Base-by-base conservation (phyloP, 2,329 filamentous ascomycete genomes). In the Fusarium sulawesiense region DNA sequence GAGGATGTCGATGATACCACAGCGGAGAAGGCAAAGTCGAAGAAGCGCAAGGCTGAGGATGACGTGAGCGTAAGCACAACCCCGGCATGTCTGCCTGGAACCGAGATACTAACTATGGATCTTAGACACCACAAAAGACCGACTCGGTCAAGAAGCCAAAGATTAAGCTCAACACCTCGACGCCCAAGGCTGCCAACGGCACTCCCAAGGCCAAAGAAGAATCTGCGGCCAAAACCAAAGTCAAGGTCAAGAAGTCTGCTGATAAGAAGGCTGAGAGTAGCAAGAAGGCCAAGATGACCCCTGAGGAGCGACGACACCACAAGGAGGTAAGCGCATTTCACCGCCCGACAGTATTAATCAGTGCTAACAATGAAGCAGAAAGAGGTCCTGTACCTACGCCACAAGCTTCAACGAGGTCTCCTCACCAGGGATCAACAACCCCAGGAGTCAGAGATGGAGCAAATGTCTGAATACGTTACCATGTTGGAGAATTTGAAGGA, bases 351-450 rank as follows among this genome's bases (percentile, higher is more conserved):
- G 14, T 12, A n/a, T 20, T 10, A 18, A 34, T 37, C 4, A 40
- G 30, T 21, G 54, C 81, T 86, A 75, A 87, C 68, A 54, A 57
- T 7, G 41, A 32, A 57, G 49, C 71, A 92, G 86, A 91, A 89
- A 72, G 90, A 92, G 73, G 93, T 99, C n/a, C 84, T 98, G 32
- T 98, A 97, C 80, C 87, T 98, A 41, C 92, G 96, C 69, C 95
- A 99, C 82, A 93, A 94, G 79, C 89, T 99, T 34, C 96, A 99
- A 78, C 97, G 97, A 79, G 94, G 94, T 1, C 94, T 99, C 75
- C 86, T 99, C 45, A 92, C 92, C 23, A 89, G 92, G 63, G 94
- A 97, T 71, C 88, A 92, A 73, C 88, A 91, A 50, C 94, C 95
- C n/a, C 92, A 94, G 80, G 92, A 93, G 74, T 90, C 94, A 10